phyloP scores from a whole-genome alignment of 768 basidiomycete species.

The Tephrocybe sp. region DNA sequence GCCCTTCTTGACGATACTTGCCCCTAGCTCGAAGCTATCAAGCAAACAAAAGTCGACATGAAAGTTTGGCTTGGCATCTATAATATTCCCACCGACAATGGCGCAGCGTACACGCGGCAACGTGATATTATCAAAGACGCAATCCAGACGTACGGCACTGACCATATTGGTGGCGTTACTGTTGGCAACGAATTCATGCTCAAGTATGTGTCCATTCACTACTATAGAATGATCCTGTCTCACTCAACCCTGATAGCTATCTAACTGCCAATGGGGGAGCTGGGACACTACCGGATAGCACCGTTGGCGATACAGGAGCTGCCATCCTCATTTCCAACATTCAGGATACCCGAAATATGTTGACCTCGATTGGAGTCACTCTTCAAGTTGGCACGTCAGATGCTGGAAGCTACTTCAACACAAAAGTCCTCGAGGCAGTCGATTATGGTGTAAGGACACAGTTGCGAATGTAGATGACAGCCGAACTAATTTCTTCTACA shows the following conservation, averaged over 20 bases:
- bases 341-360: conserved; percentile 58
- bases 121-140: conserved; percentile 63
- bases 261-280: conserved; percentile 48
- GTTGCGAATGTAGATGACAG: too few species aligned
- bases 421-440: conserved; percentile 54
- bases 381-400: conserved; percentile 80
- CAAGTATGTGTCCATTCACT: conserved; percentile 45
- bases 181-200: conserved; percentile 94
- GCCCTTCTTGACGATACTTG: neutral
- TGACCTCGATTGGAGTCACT: conserved; percentile 53
- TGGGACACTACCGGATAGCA: conserved; percentile 49
- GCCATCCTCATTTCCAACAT: conserved; percentile 66
- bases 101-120: conserved; percentile 74
- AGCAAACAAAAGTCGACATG: conserved; percentile 87
- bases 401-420: conserved; percentile 86
- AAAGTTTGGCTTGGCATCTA: conserved; percentile 78
- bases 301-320: conserved; percentile 63
- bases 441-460: conserved; percentile 79
- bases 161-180: conserved; percentile 76
- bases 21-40: conserved; percentile 78
- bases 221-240: neutral
- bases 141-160: conserved; percentile 74
- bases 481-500: too few species aligned
- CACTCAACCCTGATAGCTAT: conserved; percentile 45
- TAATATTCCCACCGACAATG: conserved; percentile 57